These are phyloP conservation scores for Limnomonas spitsbergensis DNA, from an alignment of 139 green algal genomes.

Conservation along the genomic window DNA sequence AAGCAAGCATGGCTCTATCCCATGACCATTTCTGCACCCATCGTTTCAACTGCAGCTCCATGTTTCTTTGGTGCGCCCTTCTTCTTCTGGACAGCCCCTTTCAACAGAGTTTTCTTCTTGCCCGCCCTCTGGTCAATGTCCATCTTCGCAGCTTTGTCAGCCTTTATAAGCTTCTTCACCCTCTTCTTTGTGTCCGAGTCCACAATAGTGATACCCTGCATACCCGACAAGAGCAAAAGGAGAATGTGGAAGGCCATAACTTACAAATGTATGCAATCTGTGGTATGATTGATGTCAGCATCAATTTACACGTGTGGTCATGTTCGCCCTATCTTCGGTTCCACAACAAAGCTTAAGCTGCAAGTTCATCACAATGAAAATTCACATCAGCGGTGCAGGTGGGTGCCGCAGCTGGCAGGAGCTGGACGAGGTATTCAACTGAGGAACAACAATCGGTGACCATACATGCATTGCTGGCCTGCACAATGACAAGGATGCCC, in stretches of 20 bases:
- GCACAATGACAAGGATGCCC: too few species aligned
- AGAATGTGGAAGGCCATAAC: background rate
- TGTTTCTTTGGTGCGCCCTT: background rate
- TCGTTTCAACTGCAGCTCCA: background rate
- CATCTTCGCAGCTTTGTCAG: slow-evolving; percentile 12
- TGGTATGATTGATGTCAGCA: background rate
- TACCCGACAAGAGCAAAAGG: background rate
- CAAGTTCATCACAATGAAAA: background rate
- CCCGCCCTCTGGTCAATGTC: background rate
- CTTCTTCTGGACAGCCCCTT: background rate
- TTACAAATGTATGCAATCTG: background rate
- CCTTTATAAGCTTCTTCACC: slow-evolving; percentile 5
- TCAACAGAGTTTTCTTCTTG: slow-evolving; percentile 3
- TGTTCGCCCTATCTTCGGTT: background rate
- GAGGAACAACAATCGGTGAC: too few species aligned
- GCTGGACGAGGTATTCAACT: too few species aligned
- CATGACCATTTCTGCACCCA: background rate
- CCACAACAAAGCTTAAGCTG: background rate
- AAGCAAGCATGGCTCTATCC: too few species aligned
- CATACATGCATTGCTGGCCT: too few species aligned
- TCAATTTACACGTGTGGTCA: background rate
- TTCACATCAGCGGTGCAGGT: too few species aligned
- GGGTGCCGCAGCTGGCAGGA: too few species aligned
- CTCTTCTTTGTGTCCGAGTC: slow-evolving; percentile 17
- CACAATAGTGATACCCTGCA: slow-evolving; percentile 19